Evolutionary conservation across 2,329 filamentous ascomycete species (phyloP), one percentile per base, ranked within the genome.

Genomic region (Stachybotrys chlorohalonatus): DNA sequence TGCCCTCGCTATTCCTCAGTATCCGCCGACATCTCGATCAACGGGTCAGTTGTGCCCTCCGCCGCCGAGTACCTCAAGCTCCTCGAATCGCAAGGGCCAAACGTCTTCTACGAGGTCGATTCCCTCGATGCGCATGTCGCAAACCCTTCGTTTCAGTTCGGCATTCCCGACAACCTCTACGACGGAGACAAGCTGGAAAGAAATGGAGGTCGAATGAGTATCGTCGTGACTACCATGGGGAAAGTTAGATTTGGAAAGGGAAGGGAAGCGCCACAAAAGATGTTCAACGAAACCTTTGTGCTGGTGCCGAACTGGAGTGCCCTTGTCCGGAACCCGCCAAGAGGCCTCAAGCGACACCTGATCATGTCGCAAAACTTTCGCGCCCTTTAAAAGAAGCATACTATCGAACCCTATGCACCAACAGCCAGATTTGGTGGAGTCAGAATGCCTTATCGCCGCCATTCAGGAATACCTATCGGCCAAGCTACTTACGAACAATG

Each of bases 271-370:
- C 80, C 80, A 13, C 79, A 83, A 68, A 83, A 83, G 60, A 83
- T 82, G 42, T 95, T 95, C 68, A 87, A 84, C 63, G 91, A 96
- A 69, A 86, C 81, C 1, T 86, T 95, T 66, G 81, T 95, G 30
- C 75, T 96, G 54, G 87, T 93, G 45, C 90, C 91, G 7, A 89
- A 90, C 70, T 80, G 83, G 81, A 81, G 85, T 59, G 71, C 76
- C 0, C 74, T 79, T 60, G 74, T 72, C 5, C 72, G 73, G 54
- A 83, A 81, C 58, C 77, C 80, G 42, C 69, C 77, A 2, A 77
- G 78, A 56, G 76, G 76, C 1, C 63, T 76, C 53, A 80, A 78
- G 64, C 75, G 77, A 60, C 89, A 84, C 79, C 70, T 90, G 55
- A 81, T 90, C 61, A 78, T 84, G 65, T 88, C 83, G 58, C 87